Conservation (phyloP, 73 alveolate species). For the Paramecium tetraurelia region DNA sequence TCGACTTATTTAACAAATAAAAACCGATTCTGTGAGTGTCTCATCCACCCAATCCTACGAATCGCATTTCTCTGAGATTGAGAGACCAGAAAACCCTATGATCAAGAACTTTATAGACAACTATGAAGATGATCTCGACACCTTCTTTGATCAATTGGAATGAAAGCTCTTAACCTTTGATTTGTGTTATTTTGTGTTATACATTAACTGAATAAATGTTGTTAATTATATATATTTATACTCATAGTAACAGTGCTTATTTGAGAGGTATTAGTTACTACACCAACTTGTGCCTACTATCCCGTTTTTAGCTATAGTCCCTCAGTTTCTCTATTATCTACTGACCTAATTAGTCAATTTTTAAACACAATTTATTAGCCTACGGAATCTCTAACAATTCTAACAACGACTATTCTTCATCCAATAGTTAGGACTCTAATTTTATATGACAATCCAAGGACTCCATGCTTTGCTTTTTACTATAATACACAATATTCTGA, state of each 20-base stretch:
- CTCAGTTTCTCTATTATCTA: neutral
- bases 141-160: constrained; percentile 19
- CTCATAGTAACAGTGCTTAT: neutral
- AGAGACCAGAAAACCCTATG: constrained; percentile 42
- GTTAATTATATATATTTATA: neutral
- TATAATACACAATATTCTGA: neutral
- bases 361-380: neutral
- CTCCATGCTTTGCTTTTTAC: neutral
- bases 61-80: neutral
- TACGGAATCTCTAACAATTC: neutral
- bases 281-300: neutral
- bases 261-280: neutral
- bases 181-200: neutral
- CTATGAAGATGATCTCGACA: constrained; percentile 21
- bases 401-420: neutral
- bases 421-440: neutral
- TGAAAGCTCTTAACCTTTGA: neutral
- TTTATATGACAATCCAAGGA: neutral
- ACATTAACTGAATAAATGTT: neutral
- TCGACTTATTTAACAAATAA: neutral
- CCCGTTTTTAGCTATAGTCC: neutral
- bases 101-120: neutral
- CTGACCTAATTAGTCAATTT: constrained; percentile 8
- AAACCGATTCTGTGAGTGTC: neutral
- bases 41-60: neutral